Evolutionary conservation across 23 red algal genomes (phyloP), one percentile per base, ranked within the genome.

Genomic region (Gracilaria gracilis): DNA sequence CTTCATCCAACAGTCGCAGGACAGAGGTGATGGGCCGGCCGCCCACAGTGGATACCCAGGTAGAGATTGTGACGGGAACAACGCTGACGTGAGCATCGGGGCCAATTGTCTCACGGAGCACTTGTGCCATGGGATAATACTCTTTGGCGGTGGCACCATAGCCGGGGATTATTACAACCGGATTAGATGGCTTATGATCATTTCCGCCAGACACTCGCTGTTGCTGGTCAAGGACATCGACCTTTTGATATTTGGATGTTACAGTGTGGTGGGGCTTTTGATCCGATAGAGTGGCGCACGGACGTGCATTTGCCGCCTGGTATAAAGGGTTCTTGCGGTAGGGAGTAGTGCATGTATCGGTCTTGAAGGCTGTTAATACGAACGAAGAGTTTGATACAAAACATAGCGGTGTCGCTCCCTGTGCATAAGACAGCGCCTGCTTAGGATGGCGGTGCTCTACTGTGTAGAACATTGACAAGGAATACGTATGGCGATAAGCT

Each of bases 121-220:
- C 44, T 42, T 53, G 38, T 33, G 75, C 78, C 67, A 96, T 82
- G 16, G 70, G 81, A 13, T 71, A 25, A 66, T 96, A 96, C 11
- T 83, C 51, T 2, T 31, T 40, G 37, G 79, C 79, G 9, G 83
- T 46, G 11, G 95, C 87, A n/a, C 85, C 95, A n/a, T 93, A 96
- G 14, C 95, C 95, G 37, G 95, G 95, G 67, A 96, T 84, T 17
- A 96, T 96, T 19, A 96, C 42, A 39, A 96, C 95, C 15, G 95
- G 87, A 36, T 61, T 86, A 16, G 32, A n/a, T 15, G 38, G 9
- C 21, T 24, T 23, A 1, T 25, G 46, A 44, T 23, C 12, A 23
- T 15, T 16, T 4, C 40, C 12, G 33, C 4, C 8, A 6, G 19
- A 19, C 1, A 15, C 27, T 7, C 3, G 46, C 2, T 17, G 21